Conservation (phyloP, 2,329 filamentous ascomycete genomes). For the Helotiales sp. region DNA sequence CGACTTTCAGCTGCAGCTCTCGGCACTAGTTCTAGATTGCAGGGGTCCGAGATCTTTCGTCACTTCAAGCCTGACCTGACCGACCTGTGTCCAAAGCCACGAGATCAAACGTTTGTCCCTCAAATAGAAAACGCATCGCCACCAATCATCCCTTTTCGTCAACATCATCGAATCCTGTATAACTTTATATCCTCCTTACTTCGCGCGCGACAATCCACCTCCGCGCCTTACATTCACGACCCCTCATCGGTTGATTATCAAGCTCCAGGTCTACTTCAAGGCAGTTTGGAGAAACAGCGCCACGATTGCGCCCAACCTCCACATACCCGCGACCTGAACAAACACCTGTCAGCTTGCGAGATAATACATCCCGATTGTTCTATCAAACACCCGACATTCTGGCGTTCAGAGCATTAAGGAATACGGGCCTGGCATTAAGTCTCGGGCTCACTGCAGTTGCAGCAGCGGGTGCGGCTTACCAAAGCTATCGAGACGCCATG, state of each 20-base stretch:
- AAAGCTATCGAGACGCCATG: conserved; percentile 46
- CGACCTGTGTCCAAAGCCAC: conserved; percentile 5
- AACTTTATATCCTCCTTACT: background rate
- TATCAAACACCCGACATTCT: conserved; percentile 39
- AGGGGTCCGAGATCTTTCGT: background rate
- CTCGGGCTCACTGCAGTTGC: conserved; percentile 58
- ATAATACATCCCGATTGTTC: background rate
- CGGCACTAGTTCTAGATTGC: background rate
- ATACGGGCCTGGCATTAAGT: conserved; percentile 55
- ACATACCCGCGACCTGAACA: background rate
- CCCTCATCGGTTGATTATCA: conserved; percentile 13
- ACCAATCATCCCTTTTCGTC: background rate
- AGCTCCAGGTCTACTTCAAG: conserved; percentile 18
- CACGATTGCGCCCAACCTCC: conserved; percentile 15
- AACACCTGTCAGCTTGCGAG: background rate
- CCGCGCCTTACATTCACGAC: background rate
- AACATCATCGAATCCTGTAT: background rate
- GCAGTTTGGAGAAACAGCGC: conserved; percentile 14
- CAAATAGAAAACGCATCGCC: background rate
- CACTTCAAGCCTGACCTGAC: background rate
- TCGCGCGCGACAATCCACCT: background rate
- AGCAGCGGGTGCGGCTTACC: conserved; percentile 50
- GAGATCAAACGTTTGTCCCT: conserved; percentile 7
- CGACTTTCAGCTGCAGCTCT: background rate
- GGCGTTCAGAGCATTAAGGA: conserved; percentile 57